Base-by-base conservation (phyloP, 106 monocot species). In the Xerophyta viscosa region DNA sequence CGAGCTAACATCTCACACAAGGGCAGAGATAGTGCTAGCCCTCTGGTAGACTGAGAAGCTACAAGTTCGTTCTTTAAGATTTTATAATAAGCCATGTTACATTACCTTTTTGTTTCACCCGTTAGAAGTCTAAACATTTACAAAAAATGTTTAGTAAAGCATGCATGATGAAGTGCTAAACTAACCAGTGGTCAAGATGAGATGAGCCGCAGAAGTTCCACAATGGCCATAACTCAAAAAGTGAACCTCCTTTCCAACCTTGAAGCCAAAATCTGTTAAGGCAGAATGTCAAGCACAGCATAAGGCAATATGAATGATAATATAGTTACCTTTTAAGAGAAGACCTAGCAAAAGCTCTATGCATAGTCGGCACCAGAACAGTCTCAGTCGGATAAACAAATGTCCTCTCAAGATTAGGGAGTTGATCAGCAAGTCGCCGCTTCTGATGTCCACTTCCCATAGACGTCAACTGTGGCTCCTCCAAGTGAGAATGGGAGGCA, bases 331-430 rank as follows among this genome's bases (percentile, higher is more conserved):
- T 96, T 65, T 82, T 79, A 8, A 66, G 63, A 61, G 78, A 96
- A 53, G 70, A 76, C 70, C 80, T 72, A 43, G 75, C 72, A 72
- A 85, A 85, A 12, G 84, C 76, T 46, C 36, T 73, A 47, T 96
- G 78, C 48, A 85, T 65, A 50, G 85, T 51, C 24, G 94, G 88
- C 47, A 96, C 70, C 46, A 96, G 31, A 24, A 88, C 81, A 29
- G 72, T 60, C 39, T 85, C 94, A 26, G 77, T 63, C 28, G 88
- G 78, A 47, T 81, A 89, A 43, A 96, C 78, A 50, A 96, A 79
- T 31, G 94, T 96, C 51, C 62, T 88, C 52, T 96, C 75, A 61
- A 78, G 72, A 72, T 72, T 21, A 43, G 77, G 65, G 72, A 77
- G 33, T 5, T 49, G 41, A 67, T 71, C 57, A 52, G 48, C 1